Conservation (phyloP, 805 yeast species). For the Kodamaea nitidulidarum region DNA sequence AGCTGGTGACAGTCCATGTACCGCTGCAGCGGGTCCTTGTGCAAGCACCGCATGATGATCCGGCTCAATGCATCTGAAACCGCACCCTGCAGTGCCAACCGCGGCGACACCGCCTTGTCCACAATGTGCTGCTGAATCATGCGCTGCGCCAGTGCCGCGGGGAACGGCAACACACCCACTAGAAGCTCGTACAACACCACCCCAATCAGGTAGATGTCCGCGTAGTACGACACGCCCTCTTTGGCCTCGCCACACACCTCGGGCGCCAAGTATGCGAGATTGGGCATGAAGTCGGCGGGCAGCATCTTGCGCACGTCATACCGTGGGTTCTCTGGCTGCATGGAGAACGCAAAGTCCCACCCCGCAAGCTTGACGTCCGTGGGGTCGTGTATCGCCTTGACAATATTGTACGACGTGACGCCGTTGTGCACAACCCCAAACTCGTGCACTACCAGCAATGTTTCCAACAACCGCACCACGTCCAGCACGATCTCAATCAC, state of each 20-base stretch:
- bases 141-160: slow-evolving; percentile 28
- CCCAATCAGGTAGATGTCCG: slow-evolving; percentile 49
- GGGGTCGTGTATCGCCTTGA: slow-evolving; percentile 27
- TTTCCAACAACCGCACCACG: slow-evolving; percentile 20
- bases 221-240: slow-evolving; percentile 40
- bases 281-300: slow-evolving; percentile 31
- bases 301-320: slow-evolving; percentile 42
- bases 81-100: slow-evolving; percentile 22
- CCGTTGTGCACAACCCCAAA: slow-evolving; percentile 47
- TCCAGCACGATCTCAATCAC: slow-evolving; percentile 22
- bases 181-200: slow-evolving; percentile 47
- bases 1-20: slow-evolving; percentile 32
- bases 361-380: slow-evolving; percentile 37
- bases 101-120: slow-evolving; percentile 41
- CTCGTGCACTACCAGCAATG: slow-evolving; percentile 33
- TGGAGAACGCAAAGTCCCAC: slow-evolving; percentile 47
- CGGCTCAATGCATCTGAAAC: slow-evolving; percentile 30
- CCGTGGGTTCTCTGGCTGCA: slow-evolving; percentile 38
- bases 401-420: slow-evolving; percentile 35
- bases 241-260: slow-evolving; percentile 41
- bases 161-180: slow-evolving; percentile 38
- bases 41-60: slow-evolving; percentile 40
- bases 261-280: slow-evolving; percentile 48
- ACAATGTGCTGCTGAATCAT: slow-evolving; percentile 38
- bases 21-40: slow-evolving; percentile 38